Conservation (phyloP, 75 land plant genomes). For the Selaginella tamariscina region DNA sequence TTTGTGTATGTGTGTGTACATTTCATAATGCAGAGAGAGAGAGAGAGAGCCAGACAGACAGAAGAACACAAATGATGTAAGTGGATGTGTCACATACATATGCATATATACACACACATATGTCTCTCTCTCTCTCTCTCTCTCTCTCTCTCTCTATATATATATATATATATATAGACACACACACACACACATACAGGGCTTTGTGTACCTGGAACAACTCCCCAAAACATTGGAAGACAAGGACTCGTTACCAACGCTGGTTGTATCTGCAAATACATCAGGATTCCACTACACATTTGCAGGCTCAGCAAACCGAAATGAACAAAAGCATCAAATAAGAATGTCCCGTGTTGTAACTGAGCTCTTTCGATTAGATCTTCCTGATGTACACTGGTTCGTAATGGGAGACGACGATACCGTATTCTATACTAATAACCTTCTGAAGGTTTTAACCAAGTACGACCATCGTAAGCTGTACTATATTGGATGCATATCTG, state of each 20-base stretch:
- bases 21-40: too few relatives aligned
- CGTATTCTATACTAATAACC: not conserved
- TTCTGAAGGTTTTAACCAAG: not conserved
- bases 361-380: not conserved
- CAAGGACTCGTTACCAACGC: not conserved
- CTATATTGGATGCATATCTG: not conserved
- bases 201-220: too few relatives aligned
- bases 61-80: too few relatives aligned
- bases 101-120: too few relatives aligned
- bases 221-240: too few relatives aligned
- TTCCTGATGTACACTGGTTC: slow-evolving; percentile 12
- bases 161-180: too few relatives aligned
- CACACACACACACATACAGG: too few relatives aligned
- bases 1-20: too few relatives aligned
- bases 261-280: not conserved
- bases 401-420: slow-evolving; percentile 11
- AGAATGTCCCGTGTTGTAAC: not conserved
- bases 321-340: not conserved
- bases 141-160: too few relatives aligned
- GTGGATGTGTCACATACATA: too few relatives aligned
- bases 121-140: too few relatives aligned
- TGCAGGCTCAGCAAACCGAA: not conserved
- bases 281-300: not conserved
- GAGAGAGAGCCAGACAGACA: too few relatives aligned
- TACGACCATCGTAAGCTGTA: not conserved